These are phyloP conservation scores for Penicillium sp. DNA, from an alignment of 2,329 filamentous ascomycete genomes.

Conservation along the genomic window DNA sequence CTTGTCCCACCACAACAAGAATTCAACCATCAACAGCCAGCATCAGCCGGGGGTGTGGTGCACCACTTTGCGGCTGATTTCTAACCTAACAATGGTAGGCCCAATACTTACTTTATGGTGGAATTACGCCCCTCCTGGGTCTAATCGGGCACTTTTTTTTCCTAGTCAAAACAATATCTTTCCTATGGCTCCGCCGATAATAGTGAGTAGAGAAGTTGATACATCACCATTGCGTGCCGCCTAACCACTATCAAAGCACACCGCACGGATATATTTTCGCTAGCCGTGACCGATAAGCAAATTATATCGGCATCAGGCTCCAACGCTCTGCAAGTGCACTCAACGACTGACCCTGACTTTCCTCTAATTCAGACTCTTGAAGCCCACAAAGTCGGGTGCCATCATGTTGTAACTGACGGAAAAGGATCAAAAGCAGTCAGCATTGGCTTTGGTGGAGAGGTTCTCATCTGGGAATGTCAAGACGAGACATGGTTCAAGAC, in stretches of 20 bases:
- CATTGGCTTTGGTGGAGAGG: conserved; percentile 85
- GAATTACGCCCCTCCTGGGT: background rate
- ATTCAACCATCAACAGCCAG: conserved; percentile 7
- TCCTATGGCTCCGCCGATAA: conserved; percentile 89
- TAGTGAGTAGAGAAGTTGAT: conserved; percentile 59
- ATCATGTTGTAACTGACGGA: conserved; percentile 77
- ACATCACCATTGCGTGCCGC: conserved; percentile 23
- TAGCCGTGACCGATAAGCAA: conserved; percentile 74
- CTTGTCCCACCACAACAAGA: conserved; percentile 12
- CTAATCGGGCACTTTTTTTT: conserved; percentile 15
- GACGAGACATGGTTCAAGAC: conserved; percentile 59
- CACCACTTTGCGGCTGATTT: background rate
- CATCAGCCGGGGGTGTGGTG: conserved; percentile 1
- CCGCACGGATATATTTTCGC: conserved; percentile 79
- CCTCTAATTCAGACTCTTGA: conserved; percentile 79
- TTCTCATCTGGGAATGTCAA: conserved; percentile 77
- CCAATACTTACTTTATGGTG: background rate
- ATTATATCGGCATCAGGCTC: conserved; percentile 85
- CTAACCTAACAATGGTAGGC: conserved; percentile 14
- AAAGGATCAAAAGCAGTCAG: conserved; percentile 77
- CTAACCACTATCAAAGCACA: conserved; percentile 64
- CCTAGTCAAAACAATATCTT: conserved; percentile 96
- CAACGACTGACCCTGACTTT: conserved; percentile 72
- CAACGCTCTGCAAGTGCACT: conserved; percentile 80
- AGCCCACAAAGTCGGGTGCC: conserved; percentile 87